Conservation (phyloP, 169 alveolate species). For the Babesia ovis region DNA sequence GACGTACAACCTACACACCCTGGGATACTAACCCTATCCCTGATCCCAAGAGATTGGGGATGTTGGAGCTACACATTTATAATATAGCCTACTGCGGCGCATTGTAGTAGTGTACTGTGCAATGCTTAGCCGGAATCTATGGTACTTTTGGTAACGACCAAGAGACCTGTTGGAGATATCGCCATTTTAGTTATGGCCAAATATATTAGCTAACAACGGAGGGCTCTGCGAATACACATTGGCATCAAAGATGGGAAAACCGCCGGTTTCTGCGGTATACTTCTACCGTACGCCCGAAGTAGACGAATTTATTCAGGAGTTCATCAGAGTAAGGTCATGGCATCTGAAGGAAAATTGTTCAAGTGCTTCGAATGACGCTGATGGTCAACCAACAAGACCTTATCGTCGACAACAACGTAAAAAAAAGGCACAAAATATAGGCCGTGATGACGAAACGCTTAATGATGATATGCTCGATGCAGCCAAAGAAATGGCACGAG, state of each 20-base stretch:
- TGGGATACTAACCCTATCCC: background rate
- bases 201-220: too few relatives aligned
- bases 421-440: background rate
- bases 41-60: too few relatives aligned
- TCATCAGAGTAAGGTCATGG: slow-evolving; percentile 21
- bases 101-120: too few relatives aligned
- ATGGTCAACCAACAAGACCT: background rate
- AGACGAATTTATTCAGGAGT: slow-evolving; percentile 57
- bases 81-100: too few relatives aligned
- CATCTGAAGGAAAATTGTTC: background rate
- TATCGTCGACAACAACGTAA: slow-evolving; percentile 21
- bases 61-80: too few relatives aligned
- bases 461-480: slow-evolving; percentile 36
- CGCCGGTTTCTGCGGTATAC: slow-evolving; percentile 53
- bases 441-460: slow-evolving; percentile 1
- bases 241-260: slow-evolving; percentile 8
- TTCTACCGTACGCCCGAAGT: slow-evolving; percentile 51
- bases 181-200: too few relatives aligned
- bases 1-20: background rate
- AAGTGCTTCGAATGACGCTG: background rate
- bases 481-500: slow-evolving; percentile 45
- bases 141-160: too few relatives aligned
- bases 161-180: too few relatives aligned
- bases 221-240: too few relatives aligned
- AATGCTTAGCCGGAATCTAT: too few relatives aligned